Percentiles rank a stretch among this genome's conserved stretches.
phyloP scores from a whole-genome alignment of 495 filamentous ascomycete species.

The Aspergillus panamensis region DNA sequence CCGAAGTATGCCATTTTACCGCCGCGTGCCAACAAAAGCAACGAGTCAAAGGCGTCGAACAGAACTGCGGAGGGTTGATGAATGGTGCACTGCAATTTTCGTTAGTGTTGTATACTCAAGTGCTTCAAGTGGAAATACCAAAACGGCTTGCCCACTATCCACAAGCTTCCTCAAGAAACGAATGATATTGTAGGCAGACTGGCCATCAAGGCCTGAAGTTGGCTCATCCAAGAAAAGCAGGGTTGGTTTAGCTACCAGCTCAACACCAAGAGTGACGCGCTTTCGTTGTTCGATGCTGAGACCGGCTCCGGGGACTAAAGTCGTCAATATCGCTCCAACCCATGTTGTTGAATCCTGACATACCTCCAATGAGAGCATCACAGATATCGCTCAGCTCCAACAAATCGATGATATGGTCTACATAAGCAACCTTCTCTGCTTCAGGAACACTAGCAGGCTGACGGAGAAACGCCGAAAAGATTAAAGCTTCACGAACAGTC shows the following conservation, averaged over 20 bases:
- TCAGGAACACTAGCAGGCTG: conserved; percentile 35
- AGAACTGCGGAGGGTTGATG: conserved; percentile 81
- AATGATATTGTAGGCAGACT: conserved; percentile 59
- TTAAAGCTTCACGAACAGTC: conserved; percentile 45
- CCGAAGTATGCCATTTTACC: conserved; percentile 57
- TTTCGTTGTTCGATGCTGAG: conserved; percentile 86
- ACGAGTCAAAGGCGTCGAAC: conserved; percentile 49
- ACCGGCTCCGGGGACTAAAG: conserved; percentile 58
- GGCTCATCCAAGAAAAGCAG: conserved; percentile 65
- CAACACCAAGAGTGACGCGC: conserved; percentile 82
- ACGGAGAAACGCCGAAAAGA: conserved; percentile 49
- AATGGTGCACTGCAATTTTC: conserved; percentile 63
- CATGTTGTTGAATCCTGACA: conserved; percentile 15
- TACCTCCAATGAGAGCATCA: conserved; percentile 64
- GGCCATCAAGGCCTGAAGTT: conserved; percentile 62
- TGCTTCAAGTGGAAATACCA: conserved; percentile 32
- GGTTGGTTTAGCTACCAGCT: conserved; percentile 63
- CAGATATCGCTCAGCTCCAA: conserved; percentile 44
- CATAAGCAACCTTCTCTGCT: conserved; percentile 48
- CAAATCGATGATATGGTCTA: conserved; percentile 48
- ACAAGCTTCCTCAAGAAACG: conserved; percentile 83
- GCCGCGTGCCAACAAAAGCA: conserved; percentile 50
- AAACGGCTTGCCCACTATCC: conserved; percentile 77
- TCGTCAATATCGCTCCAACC: neutral
- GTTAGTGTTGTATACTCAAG: neutral